Evolutionary conservation across 192 early-diverging fungal species (phyloP).

Genomic region (Chytriomyces sp.): DNA sequence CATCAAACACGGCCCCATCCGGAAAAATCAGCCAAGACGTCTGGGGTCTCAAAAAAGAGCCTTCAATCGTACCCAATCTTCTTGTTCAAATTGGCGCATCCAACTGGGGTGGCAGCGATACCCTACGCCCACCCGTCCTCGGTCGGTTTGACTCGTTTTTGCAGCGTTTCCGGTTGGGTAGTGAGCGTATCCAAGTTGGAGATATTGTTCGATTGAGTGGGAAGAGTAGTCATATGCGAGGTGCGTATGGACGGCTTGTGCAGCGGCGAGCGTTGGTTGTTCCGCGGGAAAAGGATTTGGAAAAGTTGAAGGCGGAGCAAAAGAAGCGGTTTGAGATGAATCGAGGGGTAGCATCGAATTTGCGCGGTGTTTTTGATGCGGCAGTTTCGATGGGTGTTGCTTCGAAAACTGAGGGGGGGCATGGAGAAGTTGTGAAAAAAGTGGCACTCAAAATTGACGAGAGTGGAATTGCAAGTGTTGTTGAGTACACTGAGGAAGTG

Average conservation of each 20-base stretch:
- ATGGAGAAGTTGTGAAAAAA: background rate
- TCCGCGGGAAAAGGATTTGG: background rate
- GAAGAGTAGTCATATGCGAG: background rate
- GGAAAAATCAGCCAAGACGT: constrained; percentile 4
- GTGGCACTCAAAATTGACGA: background rate
- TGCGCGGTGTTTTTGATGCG: background rate
- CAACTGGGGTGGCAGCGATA: constrained; percentile 20
- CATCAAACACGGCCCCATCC: background rate
- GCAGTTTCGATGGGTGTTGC: background rate
- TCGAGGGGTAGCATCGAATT: background rate
- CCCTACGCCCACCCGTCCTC: background rate
- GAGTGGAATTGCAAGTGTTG: background rate
- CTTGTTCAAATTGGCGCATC: background rate
- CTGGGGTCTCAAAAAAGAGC: constrained; percentile 3
- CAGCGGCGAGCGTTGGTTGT: background rate
- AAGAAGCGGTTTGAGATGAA: background rate
- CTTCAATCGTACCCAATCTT: background rate
- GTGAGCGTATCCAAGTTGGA: constrained; percentile 25
- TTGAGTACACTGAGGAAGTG: background rate
- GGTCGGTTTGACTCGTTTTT: background rate
- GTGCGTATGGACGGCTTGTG: background rate
- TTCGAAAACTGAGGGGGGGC: background rate
- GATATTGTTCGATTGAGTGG: constrained; percentile 25
- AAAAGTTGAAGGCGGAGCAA: background rate
- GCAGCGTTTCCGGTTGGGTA: constrained; percentile 20